These are phyloP conservation scores for Clavispora fructus DNA, from an alignment of 805 yeast genomes.

Conservation along the genomic window DNA sequence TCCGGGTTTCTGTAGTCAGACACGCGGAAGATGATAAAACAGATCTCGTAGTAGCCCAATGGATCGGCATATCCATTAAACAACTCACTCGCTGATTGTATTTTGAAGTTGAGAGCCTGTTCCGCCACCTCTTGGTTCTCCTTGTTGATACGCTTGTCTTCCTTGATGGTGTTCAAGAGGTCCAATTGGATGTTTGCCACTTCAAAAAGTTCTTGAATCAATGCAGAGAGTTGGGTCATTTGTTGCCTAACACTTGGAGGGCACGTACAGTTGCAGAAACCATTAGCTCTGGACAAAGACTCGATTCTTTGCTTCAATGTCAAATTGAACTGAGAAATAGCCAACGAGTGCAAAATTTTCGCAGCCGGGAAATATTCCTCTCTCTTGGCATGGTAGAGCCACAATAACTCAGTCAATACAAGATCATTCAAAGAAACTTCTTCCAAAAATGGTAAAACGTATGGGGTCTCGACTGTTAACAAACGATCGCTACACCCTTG, in stretches of 20 bases:
- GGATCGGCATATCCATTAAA: conserved; percentile 87
- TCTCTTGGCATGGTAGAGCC: conserved; percentile 84
- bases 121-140: conserved; percentile 48
- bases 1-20: conserved; percentile 83
- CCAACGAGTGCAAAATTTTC: conserved; percentile 59
- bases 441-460: conserved; percentile 68
- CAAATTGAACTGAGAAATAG: conserved; percentile 68
- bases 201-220: conserved; percentile 74
- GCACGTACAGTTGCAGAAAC: conserved; percentile 81
- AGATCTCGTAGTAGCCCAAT: conserved; percentile 77
- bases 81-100: conserved; percentile 69
- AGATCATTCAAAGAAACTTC: conserved; percentile 60
- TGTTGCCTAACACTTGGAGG: conserved; percentile 73
- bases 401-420: conserved; percentile 73
- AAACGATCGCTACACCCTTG: conserved; percentile 75
- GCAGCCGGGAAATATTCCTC: conserved; percentile 83
- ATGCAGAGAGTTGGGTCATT: conserved; percentile 62
- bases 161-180: conserved; percentile 42
- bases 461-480: conserved; percentile 77
- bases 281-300: conserved; percentile 84
- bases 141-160: conserved; percentile 46
- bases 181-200: conserved; percentile 85
- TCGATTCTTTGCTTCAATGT: conserved; percentile 74
- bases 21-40: conserved; percentile 70
- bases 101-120: conserved; percentile 53